phyloP scores from a whole-genome alignment of 495 filamentous ascomycete species.

The Bacidia rubella region DNA sequence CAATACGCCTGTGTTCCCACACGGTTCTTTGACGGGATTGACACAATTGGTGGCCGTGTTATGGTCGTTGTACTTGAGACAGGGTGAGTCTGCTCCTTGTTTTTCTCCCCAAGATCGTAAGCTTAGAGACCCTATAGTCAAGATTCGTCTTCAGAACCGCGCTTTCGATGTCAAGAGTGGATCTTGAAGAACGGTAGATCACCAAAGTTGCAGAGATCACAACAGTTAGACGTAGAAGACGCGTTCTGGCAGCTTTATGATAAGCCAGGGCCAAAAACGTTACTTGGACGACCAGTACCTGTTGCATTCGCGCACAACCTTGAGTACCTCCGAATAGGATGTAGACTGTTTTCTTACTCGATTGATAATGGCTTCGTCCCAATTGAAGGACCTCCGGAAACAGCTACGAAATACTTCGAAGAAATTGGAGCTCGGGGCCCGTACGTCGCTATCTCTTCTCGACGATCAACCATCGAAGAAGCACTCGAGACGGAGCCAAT shows the following conservation, averaged over 20 bases:
- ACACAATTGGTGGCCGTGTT: not conserved
- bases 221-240: not conserved
- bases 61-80: not conserved
- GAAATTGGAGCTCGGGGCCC: too few species aligned
- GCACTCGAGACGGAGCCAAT: too few species aligned
- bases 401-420: too few species aligned
- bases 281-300: not conserved
- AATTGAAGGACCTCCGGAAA: too few species aligned
- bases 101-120: not conserved
- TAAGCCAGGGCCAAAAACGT: not conserved
- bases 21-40: not conserved
- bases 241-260: not conserved
- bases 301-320: not conserved
- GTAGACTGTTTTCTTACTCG: not conserved
- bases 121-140: not conserved
- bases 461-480: too few species aligned
- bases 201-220: not conserved
- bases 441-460: too few species aligned
- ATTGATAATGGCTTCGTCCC: not conserved
- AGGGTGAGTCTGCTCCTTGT: not conserved
- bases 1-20: too few species aligned
- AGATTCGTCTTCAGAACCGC: not conserved
- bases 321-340: not conserved
- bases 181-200: not conserved
- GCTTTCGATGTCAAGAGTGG: not conserved